These are phyloP conservation scores for Brettanomyces naardenensis DNA, from an alignment of 805 yeast genomes.

Conservation along the genomic window DNA sequence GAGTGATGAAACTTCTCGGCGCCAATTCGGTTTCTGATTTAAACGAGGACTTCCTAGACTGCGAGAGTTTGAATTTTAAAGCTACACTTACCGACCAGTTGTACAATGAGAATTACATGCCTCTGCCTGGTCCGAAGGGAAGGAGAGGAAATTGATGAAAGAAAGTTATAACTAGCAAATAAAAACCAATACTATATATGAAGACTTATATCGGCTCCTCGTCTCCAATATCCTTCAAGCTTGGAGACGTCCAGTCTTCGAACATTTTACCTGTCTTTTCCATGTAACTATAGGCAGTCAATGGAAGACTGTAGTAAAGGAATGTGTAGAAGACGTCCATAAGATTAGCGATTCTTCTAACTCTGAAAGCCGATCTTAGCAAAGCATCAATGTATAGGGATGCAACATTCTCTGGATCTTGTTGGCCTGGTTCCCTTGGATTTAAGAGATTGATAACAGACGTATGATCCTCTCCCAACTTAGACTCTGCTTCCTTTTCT, in stretches of 20 bases:
- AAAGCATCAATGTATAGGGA: neutral
- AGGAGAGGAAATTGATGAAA: neutral
- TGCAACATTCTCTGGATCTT: neutral
- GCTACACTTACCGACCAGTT: neutral
- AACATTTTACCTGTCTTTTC: constrained; percentile 1
- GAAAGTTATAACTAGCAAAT: neutral
- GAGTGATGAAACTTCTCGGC: constrained; percentile 58
- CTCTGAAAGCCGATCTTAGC: neutral
- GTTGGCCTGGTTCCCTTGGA: neutral
- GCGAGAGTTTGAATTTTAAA: neutral
- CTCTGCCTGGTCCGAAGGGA: no score
- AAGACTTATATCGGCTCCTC: neutral
- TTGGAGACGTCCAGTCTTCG: constrained; percentile 3
- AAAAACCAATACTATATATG: neutral
- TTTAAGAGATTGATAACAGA: neutral
- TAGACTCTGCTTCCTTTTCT: neutral
- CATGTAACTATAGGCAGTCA: neutral
- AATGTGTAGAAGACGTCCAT: neutral
- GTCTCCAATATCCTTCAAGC: neutral
- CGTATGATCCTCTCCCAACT: neutral
- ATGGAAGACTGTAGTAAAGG: constrained; percentile 3
- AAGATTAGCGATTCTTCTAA: neutral
- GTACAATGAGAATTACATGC: neutral
- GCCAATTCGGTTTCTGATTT: constrained; percentile 39
- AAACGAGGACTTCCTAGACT: constrained; percentile 29